phyloP scores from a whole-genome alignment of 371 early-diverging fungal genomes.

The Mortierella sp. region DNA sequence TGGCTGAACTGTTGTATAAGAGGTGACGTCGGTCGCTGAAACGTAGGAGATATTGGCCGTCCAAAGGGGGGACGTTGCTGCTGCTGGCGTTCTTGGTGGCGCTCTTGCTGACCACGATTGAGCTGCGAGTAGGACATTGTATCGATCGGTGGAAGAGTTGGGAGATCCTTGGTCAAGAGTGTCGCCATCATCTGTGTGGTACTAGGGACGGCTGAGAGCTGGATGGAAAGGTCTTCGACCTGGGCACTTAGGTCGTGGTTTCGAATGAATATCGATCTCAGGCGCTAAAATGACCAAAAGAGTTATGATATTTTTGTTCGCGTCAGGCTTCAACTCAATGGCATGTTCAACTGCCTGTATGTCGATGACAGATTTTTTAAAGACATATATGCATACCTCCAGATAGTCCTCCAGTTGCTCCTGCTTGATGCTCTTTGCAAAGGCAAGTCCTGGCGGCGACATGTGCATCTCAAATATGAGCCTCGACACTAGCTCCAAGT shows the following conservation, averaged over 20 bases:
- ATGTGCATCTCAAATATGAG: constrained; percentile 45
- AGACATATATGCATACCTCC: constrained; percentile 23
- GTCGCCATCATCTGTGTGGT: constrained; percentile 12
- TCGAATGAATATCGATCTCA: constrained; percentile 25
- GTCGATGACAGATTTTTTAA: background rate
- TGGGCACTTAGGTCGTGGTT: constrained; percentile 46
- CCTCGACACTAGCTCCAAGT: constrained; percentile 44
- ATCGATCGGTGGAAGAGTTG: constrained; percentile 31
- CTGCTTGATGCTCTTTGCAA: constrained; percentile 40
- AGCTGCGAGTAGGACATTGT: background rate
- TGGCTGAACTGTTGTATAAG: background rate
- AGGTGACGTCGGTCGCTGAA: background rate
- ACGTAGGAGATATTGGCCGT: constrained; percentile 1
- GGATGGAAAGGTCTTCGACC: constrained; percentile 42
- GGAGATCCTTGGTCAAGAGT: constrained; percentile 16
- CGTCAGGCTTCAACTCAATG: no score
- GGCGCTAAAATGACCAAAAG: constrained; percentile 14
- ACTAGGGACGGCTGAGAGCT: constrained; percentile 32
- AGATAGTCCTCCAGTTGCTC: constrained; percentile 24
- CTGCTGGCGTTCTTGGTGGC: constrained; percentile 3
- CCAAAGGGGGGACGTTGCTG: background rate
- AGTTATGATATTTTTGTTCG: background rate
- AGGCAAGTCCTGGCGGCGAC: constrained; percentile 26
- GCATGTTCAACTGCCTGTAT: background rate
- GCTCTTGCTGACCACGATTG: background rate